These are phyloP conservation scores for Cyclocybe cylindracea DNA, from an alignment of 768 basidiomycete species.

Conservation along the genomic window DNA sequence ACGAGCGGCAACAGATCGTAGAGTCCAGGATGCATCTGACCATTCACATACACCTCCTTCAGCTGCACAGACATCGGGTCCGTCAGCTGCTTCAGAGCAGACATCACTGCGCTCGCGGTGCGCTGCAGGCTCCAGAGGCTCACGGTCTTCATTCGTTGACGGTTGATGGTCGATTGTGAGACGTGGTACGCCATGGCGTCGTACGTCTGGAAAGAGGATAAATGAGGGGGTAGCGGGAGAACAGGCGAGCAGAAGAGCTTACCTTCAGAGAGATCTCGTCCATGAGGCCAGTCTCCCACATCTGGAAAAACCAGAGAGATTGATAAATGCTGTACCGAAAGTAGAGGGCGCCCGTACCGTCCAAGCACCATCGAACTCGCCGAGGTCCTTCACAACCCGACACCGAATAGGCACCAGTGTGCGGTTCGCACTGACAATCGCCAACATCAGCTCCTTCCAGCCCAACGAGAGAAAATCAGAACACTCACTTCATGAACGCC, in stretches of 20 bases:
- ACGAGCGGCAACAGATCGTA: slow-evolving; percentile 19
- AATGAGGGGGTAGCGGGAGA: slow-evolving; percentile 2
- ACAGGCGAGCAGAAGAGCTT: slow-evolving; percentile 10
- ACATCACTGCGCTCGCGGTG: slow-evolving; percentile 85
- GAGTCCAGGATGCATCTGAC: slow-evolving; percentile 24
- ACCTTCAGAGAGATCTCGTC: slow-evolving; percentile 89
- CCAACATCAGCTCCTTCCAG: not conserved
- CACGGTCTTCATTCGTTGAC: slow-evolving; percentile 82
- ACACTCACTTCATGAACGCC: slow-evolving; percentile 92
- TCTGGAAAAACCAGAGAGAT: slow-evolving; percentile 42
- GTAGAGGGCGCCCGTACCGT: slow-evolving; percentile 58
- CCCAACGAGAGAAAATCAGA: not conserved
- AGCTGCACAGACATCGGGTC: slow-evolving; percentile 62
- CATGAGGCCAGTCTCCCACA: slow-evolving; percentile 96
- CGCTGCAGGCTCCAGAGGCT: slow-evolving; percentile 94
- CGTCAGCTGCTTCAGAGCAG: slow-evolving; percentile 72
- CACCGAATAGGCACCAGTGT: slow-evolving; percentile 95
- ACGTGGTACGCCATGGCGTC: slow-evolving; percentile 96
- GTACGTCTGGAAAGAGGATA: slow-evolving; percentile 59
- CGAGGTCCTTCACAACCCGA: slow-evolving; percentile 77
- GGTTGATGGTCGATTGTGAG: slow-evolving; percentile 84
- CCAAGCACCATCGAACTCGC: slow-evolving; percentile 95
- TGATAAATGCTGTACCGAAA: not conserved
- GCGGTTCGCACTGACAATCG: slow-evolving; percentile 72
- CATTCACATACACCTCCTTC: slow-evolving; percentile 43